Base-by-base conservation (phyloP, 305 asterid species). In the Fraxinus sp. region DNA sequence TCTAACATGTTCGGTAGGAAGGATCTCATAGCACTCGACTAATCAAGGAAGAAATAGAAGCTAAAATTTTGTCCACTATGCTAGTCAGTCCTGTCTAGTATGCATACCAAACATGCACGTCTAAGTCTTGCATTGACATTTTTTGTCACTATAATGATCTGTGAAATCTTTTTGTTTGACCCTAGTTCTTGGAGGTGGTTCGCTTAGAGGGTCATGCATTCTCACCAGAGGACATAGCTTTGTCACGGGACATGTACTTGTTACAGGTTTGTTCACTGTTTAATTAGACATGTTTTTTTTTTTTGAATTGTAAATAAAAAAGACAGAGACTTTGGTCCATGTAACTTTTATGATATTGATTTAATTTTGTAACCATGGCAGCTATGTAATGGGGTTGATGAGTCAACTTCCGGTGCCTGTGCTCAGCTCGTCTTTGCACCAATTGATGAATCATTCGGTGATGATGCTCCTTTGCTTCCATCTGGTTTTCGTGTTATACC, bases 401-500 rank as follows among this genome's bases (percentile, higher is more conserved):
- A 96, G 84, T 86, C 73, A 66, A 66, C 89, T 30, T 86, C 89
- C 9, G 97, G 98, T 70, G 87, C 93, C 30, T 95, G 97, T 81
- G 97, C 99, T 81, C 97, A 96, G 92, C 98, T 96, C 8, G 95
- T 96, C 72, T 96, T 96, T 86, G 98, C 98, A 55, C 97, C 99
- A 1, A 94, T 96, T 20, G 97, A 94, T 72, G 99, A 93, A 85
- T 91, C 98, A 22, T 95, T 96, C 66, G 97, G 97, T 10, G 98
- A 96, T 32, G 98, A 94, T 76, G 98, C 98, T 70, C 97, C 94
- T 32, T 39, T 96, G 86, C 90, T 96, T 49, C 93, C 98, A 10
- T 96, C 99, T 24, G 99, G 99, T 16, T 96, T 96, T 82, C 98
- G 95, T 28, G 97, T 96, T 79, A 94, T 96, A 79, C 98, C 99